Evolutionary conservation across 2,329 filamentous ascomycete species (phyloP), one percentile per base, ranked within the genome.

Genomic region (Zymoseptoria ardabiliae): DNA sequence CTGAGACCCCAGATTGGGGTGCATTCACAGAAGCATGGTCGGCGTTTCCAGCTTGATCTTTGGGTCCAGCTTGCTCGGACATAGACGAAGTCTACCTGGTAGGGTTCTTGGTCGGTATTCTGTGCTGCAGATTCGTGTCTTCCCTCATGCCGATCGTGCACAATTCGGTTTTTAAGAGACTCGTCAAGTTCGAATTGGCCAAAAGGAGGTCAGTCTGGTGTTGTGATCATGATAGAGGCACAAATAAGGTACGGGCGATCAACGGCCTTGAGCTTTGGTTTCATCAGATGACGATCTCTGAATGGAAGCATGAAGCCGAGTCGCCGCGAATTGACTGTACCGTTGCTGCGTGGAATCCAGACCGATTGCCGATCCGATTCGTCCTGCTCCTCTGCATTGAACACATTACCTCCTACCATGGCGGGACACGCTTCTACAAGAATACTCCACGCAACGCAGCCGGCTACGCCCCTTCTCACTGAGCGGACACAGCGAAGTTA

Each of bases 41-140:
- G 50, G 53, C 25, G 30, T 59, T 54, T 23, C 61, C 51, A 55
- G 61, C 48, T 60, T 56, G 61, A 49, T 65, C 64, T 58, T 57
- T 21, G 25, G 30, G 55, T 59, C 57, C 63, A 60, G 50, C 58
- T 53, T 59, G 58, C 50, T 58, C 59, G 67, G 69, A 70, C 68
- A 70, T 70, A 64, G 67, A 68, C 66, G 61, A 30, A 19, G 17
- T 45, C 35, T 45, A 45, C 35, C 35, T 45, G 35, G 35, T 17
- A 45, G 35, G 3, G 35, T 17, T 17, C 35, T 45, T n/a, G 35
- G 13, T 45, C 13, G 35, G 17, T 45, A 45, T 45, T 45, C 13
- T 41, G 35, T 45, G 35, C 35, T 45, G 35, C 11, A 45, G 35
- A 13, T 45, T n/a, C 13, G 13, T 17, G 11, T 45, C 13, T 45